These are phyloP conservation scores for Lentinula guzmanii DNA, from an alignment of 768 basidiomycete genomes.

Conservation along the genomic window DNA sequence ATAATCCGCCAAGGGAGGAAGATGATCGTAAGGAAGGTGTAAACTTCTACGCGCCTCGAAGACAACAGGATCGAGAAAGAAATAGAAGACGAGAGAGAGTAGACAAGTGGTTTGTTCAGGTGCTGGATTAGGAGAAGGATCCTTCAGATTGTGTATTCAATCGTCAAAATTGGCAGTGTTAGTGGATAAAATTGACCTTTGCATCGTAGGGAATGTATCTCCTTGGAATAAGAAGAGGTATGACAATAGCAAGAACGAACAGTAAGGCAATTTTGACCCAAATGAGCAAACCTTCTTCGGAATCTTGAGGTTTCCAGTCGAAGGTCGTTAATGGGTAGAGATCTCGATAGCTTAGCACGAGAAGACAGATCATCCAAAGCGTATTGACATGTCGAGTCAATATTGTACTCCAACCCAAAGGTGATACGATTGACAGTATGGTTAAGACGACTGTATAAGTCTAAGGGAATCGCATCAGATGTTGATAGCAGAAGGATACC, in stretches of 20 bases:
- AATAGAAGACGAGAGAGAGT: slow-evolving; percentile 25
- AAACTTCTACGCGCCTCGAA: slow-evolving; percentile 11
- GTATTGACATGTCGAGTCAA: slow-evolving; percentile 2
- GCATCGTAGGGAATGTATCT: slow-evolving; percentile 50
- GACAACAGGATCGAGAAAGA: slow-evolving; percentile 25
- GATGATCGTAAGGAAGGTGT: slow-evolving; percentile 14
- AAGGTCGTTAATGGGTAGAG: slow-evolving; percentile 52
- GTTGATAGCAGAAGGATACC: neutral
- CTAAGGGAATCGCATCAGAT: neutral
- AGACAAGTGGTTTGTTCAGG: slow-evolving; percentile 31
- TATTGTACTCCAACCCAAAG: neutral
- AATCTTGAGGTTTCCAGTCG: slow-evolving; percentile 31
- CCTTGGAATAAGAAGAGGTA: slow-evolving; percentile 45
- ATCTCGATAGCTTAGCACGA: slow-evolving; percentile 45
- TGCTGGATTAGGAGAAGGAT: slow-evolving; percentile 9
- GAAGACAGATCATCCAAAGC: slow-evolving; percentile 25
- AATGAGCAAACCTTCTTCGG: slow-evolving; percentile 23
- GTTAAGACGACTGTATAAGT: neutral
- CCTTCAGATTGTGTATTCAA: neutral
- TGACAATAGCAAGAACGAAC: slow-evolving; percentile 31
- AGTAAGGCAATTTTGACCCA: slow-evolving; percentile 24
- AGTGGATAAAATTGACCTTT: slow-evolving; percentile 15
- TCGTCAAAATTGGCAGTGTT: neutral
- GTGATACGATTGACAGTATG: neutral
- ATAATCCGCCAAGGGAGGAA: slow-evolving; percentile 29